Evolutionary conservation across 495 filamentous ascomycete genomes (phyloP).

Genomic region (Stereocaulon alpinum): DNA sequence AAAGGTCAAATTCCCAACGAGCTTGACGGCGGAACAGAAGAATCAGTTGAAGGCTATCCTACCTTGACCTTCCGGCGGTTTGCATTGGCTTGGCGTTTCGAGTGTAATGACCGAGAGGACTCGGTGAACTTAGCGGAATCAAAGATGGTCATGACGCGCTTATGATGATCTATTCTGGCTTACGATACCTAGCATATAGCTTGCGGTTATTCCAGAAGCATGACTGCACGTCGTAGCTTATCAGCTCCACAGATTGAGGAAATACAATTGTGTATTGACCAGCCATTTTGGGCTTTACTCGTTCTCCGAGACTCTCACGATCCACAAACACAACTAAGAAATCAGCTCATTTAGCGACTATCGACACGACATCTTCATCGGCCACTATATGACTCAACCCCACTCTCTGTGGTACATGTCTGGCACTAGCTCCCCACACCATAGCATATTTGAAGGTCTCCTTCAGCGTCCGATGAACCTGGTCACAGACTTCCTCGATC

Average conservation of each 20-base stretch:
- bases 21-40: slow-evolving; percentile 66
- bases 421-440: slow-evolving; percentile 93
- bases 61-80: neutral
- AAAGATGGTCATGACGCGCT: neutral
- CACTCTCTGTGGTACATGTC: slow-evolving; percentile 90
- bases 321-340: too few species aligned
- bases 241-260: too few species aligned
- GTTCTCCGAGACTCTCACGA: neutral
- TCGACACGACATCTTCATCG: slow-evolving; percentile 96
- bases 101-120: neutral
- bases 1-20: slow-evolving; percentile 81
- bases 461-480: slow-evolving; percentile 88
- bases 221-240: too few species aligned
- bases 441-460: slow-evolving; percentile 98
- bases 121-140: neutral
- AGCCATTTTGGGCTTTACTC: neutral
- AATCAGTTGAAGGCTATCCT: slow-evolving; percentile 66
- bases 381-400: slow-evolving; percentile 77
- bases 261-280: too few species aligned
- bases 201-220: too few species aligned
- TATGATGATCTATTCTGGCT: neutral
- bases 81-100: neutral
- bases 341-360: slow-evolving; percentile 60
- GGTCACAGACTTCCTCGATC: slow-evolving; percentile 96
- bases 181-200: neutral